A percentile compares a stretch with the other conserved stretches of the same genome.
phyloP scores from a whole-genome alignment of 768 basidiomycete species.

The Mycena indigotica region DNA sequence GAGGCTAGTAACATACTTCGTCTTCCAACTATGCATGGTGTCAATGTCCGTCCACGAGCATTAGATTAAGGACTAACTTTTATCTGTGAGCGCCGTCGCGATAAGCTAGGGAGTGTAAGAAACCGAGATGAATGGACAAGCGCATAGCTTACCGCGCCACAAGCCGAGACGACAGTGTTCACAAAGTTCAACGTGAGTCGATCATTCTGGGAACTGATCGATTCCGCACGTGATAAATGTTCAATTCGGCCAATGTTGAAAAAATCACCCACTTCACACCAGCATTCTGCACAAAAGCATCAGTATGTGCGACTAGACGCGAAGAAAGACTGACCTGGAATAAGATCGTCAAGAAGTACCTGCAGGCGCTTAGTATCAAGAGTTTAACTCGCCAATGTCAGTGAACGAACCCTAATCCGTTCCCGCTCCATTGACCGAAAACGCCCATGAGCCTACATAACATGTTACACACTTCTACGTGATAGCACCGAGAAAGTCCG shows the following conservation, averaged over 20 bases:
- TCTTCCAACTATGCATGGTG: conserved; percentile 22
- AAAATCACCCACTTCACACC: conserved; percentile 23
- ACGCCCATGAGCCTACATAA: conserved; percentile 35
- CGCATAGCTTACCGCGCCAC: conserved; percentile 20
- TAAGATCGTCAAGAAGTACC: conserved; percentile 29
- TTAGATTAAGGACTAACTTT: background rate
- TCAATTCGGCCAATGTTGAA: background rate
- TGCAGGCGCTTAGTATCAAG: conserved; percentile 1
- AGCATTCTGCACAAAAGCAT: too few species aligned
- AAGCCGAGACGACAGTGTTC: conserved; percentile 27
- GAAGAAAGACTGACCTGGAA: conserved; percentile 11
- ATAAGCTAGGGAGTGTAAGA: background rate
- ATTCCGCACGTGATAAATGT: background rate
- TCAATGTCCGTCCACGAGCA: background rate
- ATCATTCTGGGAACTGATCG: conserved; percentile 23
- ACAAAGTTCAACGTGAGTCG: conserved; percentile 30
- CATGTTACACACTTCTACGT: background rate
- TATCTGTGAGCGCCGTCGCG: conserved; percentile 21
- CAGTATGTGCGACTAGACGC: too few species aligned
- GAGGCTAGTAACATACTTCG: conserved; percentile 15
- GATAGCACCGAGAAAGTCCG: background rate
- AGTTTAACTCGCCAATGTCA: background rate
- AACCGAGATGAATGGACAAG: background rate
- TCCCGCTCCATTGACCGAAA: conserved; percentile 32
- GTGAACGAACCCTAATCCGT: conserved; percentile 24